Evolutionary conservation across 345 rosid species (phyloP), one percentile per base, ranked within the genome.

Genomic region (Dipteronia sinensis): DNA sequence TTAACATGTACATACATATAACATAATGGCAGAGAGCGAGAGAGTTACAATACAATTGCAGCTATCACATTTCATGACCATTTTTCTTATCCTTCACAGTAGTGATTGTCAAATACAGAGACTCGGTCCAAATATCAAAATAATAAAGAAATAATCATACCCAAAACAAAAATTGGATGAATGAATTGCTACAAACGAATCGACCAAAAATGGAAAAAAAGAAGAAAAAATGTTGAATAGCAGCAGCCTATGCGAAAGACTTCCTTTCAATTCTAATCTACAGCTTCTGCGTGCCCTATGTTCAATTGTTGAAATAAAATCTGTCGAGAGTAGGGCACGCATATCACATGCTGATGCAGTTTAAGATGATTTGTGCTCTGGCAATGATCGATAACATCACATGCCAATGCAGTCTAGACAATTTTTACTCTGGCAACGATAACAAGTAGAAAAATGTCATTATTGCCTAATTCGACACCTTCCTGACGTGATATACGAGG

Each of bases 121-220:
- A 78, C 51, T 62, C 3, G 16, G 72, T 66, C 55, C 40, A 58
- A 66, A 19, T 34, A n/a, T 78, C 47, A 55, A 76, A 76, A 79
- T 44, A 76, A 79, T 49, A 20, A 79, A 76, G 67, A 75, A 79
- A 65, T 44, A 19, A 42, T 7, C 10, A 42, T 8, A 8, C 46
- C 46, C 46, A 67, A 69, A 51, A 22, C 42, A 80, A 79, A 70
- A 83, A 79, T 66, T 19, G 82, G 88, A 82, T 85, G 86, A 88
- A 88, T 82, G 88, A 86, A 86, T 87, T 74, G 82, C 91, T 82
- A 85, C 87, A 85, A 75, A 69, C 68, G 78, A 84, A n/a, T 59
- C 22, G 71, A 67, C 71, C 49, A 81, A 75, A 72, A 80, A 42
- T 9, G 10, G 31, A 56, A 38, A 44, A 47, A n/a, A 53, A 62